A percentile compares a stretch with the other conserved stretches of the same genome.
phyloP scores from a whole-genome alignment of 2,329 filamentous ascomycete species.

The Ilyonectria mors-panacis region DNA sequence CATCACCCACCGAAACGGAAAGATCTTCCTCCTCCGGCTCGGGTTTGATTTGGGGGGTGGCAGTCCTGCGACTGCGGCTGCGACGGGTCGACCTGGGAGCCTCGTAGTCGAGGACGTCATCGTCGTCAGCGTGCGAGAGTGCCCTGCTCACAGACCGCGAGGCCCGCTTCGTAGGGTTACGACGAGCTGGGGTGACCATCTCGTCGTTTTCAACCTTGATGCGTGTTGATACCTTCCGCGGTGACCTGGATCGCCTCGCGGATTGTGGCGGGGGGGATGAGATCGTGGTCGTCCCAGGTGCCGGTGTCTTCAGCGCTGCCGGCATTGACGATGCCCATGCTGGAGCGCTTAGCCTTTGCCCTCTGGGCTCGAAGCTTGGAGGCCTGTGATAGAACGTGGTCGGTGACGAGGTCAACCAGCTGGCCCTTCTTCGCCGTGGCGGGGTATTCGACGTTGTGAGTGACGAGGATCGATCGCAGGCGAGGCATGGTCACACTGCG shows the following conservation, averaged over 20 bases:
- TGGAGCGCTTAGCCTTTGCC: conserved; percentile 86
- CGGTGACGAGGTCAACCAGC: conserved; percentile 86
- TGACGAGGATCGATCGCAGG: conserved; percentile 91
- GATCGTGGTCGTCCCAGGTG: conserved; percentile 73
- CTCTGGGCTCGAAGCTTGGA: conserved; percentile 82
- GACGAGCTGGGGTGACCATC: conserved; percentile 52
- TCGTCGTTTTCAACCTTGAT: conserved; percentile 69
- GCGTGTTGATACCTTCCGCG: conserved; percentile 67
- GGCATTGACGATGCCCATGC: conserved; percentile 83
- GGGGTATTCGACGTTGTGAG: conserved; percentile 88
- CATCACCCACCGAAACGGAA: conserved; percentile 58
- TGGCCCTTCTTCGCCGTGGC: conserved; percentile 93
- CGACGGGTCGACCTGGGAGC: conserved; percentile 62
- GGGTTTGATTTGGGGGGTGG: conserved; percentile 66
- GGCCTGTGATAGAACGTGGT: conserved; percentile 83
- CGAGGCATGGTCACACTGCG: conserved; percentile 87
- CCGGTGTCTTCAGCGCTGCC: conserved; percentile 77
- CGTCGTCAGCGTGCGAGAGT: conserved; percentile 65
- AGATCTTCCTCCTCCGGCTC: conserved; percentile 62
- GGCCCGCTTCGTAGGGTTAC: conserved; percentile 68
- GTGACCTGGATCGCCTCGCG: conserved; percentile 68
- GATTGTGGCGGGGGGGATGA: conserved; percentile 64
- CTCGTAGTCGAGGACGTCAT: conserved; percentile 57
- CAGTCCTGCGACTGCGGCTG: conserved; percentile 66
- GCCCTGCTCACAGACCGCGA: conserved; percentile 70